These are phyloP conservation scores for Sesbania bispinosa DNA, from an alignment of 306 rosid genomes.

Conservation along the genomic window DNA sequence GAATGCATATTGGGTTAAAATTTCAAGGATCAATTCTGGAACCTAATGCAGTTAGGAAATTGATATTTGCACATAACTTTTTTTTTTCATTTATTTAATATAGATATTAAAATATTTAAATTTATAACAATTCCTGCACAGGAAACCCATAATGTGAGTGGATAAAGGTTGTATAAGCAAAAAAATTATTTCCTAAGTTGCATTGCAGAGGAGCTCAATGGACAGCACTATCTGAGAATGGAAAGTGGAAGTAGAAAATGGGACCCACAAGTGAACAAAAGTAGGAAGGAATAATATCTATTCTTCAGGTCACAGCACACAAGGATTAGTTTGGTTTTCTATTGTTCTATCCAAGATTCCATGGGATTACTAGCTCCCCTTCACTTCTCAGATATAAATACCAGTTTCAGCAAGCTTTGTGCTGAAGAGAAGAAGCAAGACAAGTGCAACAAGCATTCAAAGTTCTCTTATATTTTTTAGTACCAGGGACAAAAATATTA, in stretches of 20 bases:
- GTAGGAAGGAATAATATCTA: conserved; percentile 63
- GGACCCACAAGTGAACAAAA: conserved; percentile 46
- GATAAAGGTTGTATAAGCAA: conserved; percentile 10
- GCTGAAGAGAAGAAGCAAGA: conserved; percentile 39
- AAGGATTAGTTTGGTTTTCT: conserved; percentile 37
- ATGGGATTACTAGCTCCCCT: conserved; percentile 17
- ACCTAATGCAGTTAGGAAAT: conserved; percentile 52
- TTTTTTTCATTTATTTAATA: no score
- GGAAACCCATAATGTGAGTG: conserved; percentile 20
- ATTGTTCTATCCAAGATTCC: conserved; percentile 58
- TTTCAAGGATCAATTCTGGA: conserved; percentile 56
- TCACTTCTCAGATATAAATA: conserved; percentile 47
- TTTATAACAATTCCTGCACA: conserved; percentile 22
- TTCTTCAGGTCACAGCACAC: conserved; percentile 49
- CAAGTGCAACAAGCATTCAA: conserved; percentile 28
- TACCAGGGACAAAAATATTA: background rate
- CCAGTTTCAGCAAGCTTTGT: conserved; percentile 32
- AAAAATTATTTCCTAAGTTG: background rate
- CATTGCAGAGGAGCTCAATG: conserved; percentile 31
- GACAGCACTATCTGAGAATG: conserved; percentile 38
- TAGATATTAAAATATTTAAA: background rate
- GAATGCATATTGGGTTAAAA: conserved; percentile 35
- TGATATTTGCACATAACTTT: conserved; percentile 28
- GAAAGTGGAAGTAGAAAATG: conserved; percentile 36
- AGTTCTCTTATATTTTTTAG: conserved; percentile 20